Evolutionary conservation across 352 stramenopile species (phyloP), one percentile per base, ranked within the genome.

Genomic region (Halophytophthora polymorphica): DNA sequence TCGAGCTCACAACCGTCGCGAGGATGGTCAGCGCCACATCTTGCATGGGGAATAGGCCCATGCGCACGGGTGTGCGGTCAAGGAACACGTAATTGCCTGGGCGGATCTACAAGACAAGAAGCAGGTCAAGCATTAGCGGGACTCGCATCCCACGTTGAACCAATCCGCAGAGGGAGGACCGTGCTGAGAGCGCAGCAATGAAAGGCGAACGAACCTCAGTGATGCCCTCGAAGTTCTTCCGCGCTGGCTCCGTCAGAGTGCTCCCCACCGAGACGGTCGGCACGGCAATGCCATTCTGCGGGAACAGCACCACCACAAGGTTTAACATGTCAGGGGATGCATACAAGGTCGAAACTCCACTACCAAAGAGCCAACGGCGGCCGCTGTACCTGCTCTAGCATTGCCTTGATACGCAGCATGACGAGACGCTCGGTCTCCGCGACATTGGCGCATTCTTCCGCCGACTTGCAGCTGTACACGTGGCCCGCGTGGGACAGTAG

Each of bases 81-180:
- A 86, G 53, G 45, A 90, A 90, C 10, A 88, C 70, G 38, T 88
- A 88, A 61, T 88, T 90, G 23, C 77, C 80, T 12, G 77, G 75
- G 6, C 77, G 80, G 45, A 88, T 83, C 66, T 86, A 21, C 17
- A 43, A 35, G 19, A 45, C 15, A 44, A 45, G 14, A 29, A 28
- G n/a, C n/a, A n/a, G 7, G 6, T 2, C 18, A 31, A 29, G 19
- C 10, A 31, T 29, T 28, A 45, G 15, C 15, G 5, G 12, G 15
- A 45, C 18, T 46, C 11, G 14, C 8, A 44, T 41, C 41, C 35
- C 35, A 45, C 50, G 10, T 33, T 6, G 18, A 37, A 39, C 13
- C 42, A 28, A 10, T 8, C 22, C 14, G 22, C 2, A 38, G 8
- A 4, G 25, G 8, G 25, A 18, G n/a, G n/a, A n/a, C n/a, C 25